Conservation (phyloP, 768 basidiomycete genomes). For the Leccinum sublutescens region DNA sequence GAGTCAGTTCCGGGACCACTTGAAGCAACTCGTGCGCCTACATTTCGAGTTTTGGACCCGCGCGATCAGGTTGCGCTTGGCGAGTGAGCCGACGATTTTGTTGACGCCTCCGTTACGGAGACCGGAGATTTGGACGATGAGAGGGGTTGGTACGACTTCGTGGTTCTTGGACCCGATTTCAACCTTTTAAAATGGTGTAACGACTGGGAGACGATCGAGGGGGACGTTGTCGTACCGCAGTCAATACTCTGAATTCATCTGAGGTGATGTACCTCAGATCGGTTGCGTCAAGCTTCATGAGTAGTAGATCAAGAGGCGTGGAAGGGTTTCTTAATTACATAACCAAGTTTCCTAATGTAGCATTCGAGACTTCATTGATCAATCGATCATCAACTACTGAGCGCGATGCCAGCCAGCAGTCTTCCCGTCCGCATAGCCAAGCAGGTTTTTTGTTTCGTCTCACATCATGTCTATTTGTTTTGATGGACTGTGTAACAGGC, state of each 20-base stretch:
- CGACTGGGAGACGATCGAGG: constrained; percentile 1
- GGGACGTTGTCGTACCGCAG: constrained; percentile 56
- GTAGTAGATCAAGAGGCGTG: constrained; percentile 1
- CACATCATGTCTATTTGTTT: not conserved
- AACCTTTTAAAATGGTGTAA: constrained; percentile 50
- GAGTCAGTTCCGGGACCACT: constrained; percentile 2
- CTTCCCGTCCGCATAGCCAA: constrained; percentile 30
- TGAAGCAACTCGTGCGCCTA: constrained; percentile 32
- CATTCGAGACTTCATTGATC: not conserved
- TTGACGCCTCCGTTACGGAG: constrained; percentile 90
- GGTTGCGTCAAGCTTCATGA: constrained; percentile 92
- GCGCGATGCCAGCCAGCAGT: constrained; percentile 13
- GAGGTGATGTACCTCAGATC: constrained; percentile 90
- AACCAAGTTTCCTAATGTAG: not conserved
- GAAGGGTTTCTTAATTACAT: constrained; percentile 1
- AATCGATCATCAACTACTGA: not conserved
- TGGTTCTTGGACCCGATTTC: constrained; percentile 99
- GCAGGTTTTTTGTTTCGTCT: constrained; percentile 30
- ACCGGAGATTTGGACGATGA: constrained; percentile 93
- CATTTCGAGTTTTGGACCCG: constrained; percentile 92
- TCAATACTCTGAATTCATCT: constrained; percentile 94
- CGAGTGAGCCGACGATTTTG: constrained; percentile 85
- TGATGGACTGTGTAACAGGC: constrained; percentile 16
- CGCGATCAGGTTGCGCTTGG: constrained; percentile 88
- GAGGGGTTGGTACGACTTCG: constrained; percentile 84